phyloP scores from a whole-genome alignment of 2,329 filamentous ascomycete genomes.

The Penicillium sp. region DNA sequence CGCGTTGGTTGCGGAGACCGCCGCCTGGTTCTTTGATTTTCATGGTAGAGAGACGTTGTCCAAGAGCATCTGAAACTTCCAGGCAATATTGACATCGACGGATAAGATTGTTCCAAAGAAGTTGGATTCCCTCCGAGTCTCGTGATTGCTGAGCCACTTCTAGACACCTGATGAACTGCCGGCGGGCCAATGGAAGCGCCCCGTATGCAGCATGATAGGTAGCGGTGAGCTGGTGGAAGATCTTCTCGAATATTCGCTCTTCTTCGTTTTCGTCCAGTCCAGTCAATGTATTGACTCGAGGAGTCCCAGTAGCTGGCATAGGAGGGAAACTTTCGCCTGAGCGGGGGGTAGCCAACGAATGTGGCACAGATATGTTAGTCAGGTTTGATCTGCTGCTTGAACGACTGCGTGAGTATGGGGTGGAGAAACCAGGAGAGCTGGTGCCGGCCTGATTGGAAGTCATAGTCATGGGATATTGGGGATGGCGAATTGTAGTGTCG shows the following conservation, averaged over 20 bases:
- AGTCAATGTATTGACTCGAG: conserved; percentile 53
- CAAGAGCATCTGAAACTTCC: conserved; percentile 70
- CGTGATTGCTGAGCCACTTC: conserved; percentile 62
- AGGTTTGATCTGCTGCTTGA: conserved; percentile 56
- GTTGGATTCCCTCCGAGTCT: conserved; percentile 59
- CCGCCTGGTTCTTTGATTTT: conserved; percentile 81
- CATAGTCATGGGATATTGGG: conserved; percentile 33
- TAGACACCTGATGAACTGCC: conserved; percentile 64
- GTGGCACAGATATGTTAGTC: conserved; percentile 48
- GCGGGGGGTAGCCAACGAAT: conserved; percentile 64
- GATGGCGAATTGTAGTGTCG: conserved; percentile 52
- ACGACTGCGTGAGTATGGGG: conserved; percentile 40
- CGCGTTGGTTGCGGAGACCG: conserved; percentile 57
- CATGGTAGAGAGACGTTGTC: conserved; percentile 71
- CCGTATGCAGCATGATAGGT: conserved; percentile 72
- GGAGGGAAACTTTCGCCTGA: conserved; percentile 76
- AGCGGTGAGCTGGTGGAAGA: conserved; percentile 72
- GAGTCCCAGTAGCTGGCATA: conserved; percentile 46
- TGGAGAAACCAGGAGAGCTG: conserved; percentile 33
- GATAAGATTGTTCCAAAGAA: conserved; percentile 69
- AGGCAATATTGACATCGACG: conserved; percentile 69
- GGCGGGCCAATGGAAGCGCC: conserved; percentile 67
- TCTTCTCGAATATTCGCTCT: conserved; percentile 76
- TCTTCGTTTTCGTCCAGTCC: conserved; percentile 71
- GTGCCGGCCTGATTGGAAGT: conserved; percentile 30